These are phyloP conservation scores for Coriolopsis trogii DNA, from an alignment of 1,284 basidiomycete genomes.

Conservation along the genomic window DNA sequence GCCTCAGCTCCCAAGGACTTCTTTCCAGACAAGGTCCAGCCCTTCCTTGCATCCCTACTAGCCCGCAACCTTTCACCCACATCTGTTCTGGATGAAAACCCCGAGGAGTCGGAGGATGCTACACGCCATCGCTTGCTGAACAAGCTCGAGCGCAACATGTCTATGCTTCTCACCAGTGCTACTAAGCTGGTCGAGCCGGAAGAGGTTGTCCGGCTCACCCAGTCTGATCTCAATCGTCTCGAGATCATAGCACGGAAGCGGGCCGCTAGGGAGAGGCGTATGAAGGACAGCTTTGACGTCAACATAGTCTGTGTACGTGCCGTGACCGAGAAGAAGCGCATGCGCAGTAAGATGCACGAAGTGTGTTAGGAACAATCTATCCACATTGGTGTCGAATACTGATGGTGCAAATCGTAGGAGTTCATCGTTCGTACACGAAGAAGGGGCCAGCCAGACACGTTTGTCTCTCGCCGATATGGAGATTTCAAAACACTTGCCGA, in stretches of 20 bases:
- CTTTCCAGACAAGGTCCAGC: slow-evolving; percentile 91
- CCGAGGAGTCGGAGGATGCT: slow-evolving; percentile 57
- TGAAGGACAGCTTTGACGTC: slow-evolving; percentile 74
- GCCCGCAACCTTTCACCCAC: slow-evolving; percentile 75
- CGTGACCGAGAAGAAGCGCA: slow-evolving; percentile 79
- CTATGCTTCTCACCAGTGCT: slow-evolving; percentile 80
- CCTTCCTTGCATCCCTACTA: slow-evolving; percentile 84
- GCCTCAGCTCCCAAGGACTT: slow-evolving; percentile 84
- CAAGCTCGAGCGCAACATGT: slow-evolving; percentile 84
- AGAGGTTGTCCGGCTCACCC: slow-evolving; percentile 86
- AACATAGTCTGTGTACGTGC: slow-evolving; percentile 88
- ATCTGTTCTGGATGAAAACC: slow-evolving; percentile 60
- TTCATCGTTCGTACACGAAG: slow-evolving; percentile 92
- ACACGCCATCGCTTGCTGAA: slow-evolving; percentile 48
- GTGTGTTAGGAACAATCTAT: slow-evolving; percentile 42
- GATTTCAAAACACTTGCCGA: slow-evolving; percentile 89
- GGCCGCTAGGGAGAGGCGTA: slow-evolving; percentile 48
- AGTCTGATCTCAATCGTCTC: slow-evolving; percentile 77
- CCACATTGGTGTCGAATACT: slow-evolving; percentile 11
- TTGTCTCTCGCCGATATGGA: slow-evolving; percentile 92
- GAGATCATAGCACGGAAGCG: slow-evolving; percentile 69
- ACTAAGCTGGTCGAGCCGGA: slow-evolving; percentile 83
- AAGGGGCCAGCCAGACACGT: slow-evolving; percentile 73
- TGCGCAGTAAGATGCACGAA: slow-evolving; percentile 85
- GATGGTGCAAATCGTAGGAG: slow-evolving; percentile 56